phyloP scores from a whole-genome alignment of 495 filamentous ascomycete species.

The Xanthoparmelia taractica region DNA sequence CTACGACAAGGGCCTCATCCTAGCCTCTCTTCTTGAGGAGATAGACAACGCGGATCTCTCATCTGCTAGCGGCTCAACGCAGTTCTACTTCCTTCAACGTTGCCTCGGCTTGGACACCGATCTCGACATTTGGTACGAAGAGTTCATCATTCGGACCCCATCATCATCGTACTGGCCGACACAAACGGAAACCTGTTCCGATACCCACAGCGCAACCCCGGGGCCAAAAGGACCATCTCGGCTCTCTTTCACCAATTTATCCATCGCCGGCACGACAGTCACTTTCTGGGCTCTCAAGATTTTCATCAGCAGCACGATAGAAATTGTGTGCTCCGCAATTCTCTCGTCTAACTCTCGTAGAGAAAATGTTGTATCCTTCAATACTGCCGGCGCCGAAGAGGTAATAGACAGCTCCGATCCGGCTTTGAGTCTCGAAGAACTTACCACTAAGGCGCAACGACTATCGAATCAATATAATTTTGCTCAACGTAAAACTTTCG shows the following conservation, averaged over 20 bases:
- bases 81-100: constrained; percentile 1
- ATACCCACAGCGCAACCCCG: background rate
- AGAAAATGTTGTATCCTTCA: background rate
- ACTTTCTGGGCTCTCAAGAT: constrained; percentile 5
- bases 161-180: background rate
- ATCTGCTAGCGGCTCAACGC: background rate
- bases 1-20: background rate
- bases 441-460: constrained; percentile 1
- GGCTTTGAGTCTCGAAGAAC: background rate
- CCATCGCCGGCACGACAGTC: background rate
- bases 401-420: background rate
- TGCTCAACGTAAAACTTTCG: background rate
- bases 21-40: background rate
- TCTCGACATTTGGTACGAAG: constrained; percentile 4
- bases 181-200: background rate
- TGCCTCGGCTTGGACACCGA: constrained; percentile 5
- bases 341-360: background rate
- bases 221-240: constrained; percentile 1
- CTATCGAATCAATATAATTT: background rate
- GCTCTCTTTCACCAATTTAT: background rate
- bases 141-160: background rate
- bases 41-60: background rate
- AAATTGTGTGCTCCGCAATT: background rate
- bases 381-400: background rate
- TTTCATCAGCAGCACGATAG: background rate